A percentile compares a stretch with the other conserved stretches of the same genome.
These are phyloP conservation scores for Geranium rotundifolium DNA, from an alignment of 345 rosid genomes.

Conservation along the genomic window DNA sequence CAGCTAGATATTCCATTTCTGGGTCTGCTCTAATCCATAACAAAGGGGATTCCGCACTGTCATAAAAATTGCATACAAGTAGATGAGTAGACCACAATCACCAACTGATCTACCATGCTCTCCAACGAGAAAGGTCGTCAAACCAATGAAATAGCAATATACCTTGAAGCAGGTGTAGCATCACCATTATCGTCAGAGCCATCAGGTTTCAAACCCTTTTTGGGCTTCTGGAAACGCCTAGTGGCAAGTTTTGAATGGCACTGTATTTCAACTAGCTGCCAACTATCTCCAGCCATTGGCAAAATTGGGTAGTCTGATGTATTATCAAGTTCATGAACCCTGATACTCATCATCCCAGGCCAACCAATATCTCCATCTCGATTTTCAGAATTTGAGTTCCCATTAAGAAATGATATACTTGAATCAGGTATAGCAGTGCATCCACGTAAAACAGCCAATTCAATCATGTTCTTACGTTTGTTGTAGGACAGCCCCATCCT, in stretches of 20 bases:
- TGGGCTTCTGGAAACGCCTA: conserved; percentile 86
- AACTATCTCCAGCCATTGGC: conserved; percentile 85
- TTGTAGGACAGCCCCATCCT: conserved; percentile 98
- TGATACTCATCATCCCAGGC: conserved; percentile 98
- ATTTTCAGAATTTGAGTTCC: conserved; percentile 62
- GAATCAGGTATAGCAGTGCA: conserved; percentile 69
- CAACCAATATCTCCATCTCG: conserved; percentile 85
- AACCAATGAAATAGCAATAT: conserved; percentile 10
- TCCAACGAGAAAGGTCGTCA: conserved; percentile 12
- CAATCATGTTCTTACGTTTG: conserved; percentile 83
- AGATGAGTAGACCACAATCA: background rate
- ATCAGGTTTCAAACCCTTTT: conserved; percentile 87
- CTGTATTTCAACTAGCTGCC: conserved; percentile 94
- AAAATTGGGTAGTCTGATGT: conserved; percentile 93
- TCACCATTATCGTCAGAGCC: conserved; percentile 89
- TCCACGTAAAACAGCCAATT: conserved; percentile 83
- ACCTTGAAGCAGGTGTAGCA: conserved; percentile 60
- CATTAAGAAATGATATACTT: conserved; percentile 32
- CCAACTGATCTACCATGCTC: background rate
- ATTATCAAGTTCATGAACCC: conserved; percentile 90
- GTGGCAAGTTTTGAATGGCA: conserved; percentile 94
- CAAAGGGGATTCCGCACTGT: conserved; percentile 88
- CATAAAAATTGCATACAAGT: conserved; percentile 10
- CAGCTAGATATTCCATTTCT: conserved; percentile 96
- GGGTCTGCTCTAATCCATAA: conserved; percentile 97